phyloP scores from a whole-genome alignment of 1,139 yeast genomes.

The Candida sp. region DNA sequence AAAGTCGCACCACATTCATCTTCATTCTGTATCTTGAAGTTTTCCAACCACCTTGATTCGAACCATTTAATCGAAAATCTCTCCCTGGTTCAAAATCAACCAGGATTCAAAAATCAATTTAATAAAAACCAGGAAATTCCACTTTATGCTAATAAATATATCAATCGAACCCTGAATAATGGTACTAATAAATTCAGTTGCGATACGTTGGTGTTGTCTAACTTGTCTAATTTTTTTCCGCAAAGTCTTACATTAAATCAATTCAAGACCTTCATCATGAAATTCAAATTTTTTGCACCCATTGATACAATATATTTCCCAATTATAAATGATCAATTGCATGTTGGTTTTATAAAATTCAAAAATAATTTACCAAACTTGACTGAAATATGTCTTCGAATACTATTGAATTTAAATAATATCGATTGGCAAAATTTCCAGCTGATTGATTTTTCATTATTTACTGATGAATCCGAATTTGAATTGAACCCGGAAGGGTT shows the following conservation, averaged over 20 bases:
- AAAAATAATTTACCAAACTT: constrained; percentile 13
- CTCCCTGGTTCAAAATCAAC: constrained; percentile 8
- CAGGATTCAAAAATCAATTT: constrained; percentile 26
- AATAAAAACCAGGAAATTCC: constrained; percentile 21
- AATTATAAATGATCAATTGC: constrained; percentile 9
- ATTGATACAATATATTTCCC: constrained; percentile 49
- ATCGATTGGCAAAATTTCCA: constrained; percentile 22
- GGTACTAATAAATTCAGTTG: not conserved
- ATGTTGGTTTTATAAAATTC: constrained; percentile 24
- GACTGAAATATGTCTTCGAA: constrained; percentile 22
- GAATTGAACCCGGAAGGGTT: constrained; percentile 10
- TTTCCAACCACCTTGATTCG: constrained; percentile 35
- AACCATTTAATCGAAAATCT: constrained; percentile 22
- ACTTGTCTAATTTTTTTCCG: constrained; percentile 32
- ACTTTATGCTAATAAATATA: constrained; percentile 25
- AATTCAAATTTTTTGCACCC: constrained; percentile 34
- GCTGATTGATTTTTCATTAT: constrained; percentile 6
- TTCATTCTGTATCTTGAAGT: constrained; percentile 33
- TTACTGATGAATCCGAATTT: constrained; percentile 1
- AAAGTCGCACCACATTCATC: not conserved
- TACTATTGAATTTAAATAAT: constrained; percentile 29
- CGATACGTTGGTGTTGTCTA: constrained; percentile 9
- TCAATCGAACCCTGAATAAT: constrained; percentile 14
- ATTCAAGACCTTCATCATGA: constrained; percentile 21
- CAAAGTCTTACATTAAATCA: constrained; percentile 11